Base-by-base conservation (phyloP, 805 yeast species). In the Geotrichum ghanense region DNA sequence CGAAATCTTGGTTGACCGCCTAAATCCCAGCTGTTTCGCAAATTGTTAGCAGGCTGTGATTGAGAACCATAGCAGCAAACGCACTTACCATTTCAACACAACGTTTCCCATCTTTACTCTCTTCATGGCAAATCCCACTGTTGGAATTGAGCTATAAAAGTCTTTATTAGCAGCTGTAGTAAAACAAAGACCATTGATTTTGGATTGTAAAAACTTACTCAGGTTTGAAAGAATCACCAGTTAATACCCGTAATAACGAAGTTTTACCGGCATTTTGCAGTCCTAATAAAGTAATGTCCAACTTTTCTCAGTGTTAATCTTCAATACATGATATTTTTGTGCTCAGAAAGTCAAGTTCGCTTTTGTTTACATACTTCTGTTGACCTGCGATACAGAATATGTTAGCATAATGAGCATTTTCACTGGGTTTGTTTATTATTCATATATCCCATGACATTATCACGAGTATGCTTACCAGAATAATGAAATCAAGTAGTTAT, bases 241-340 rank as follows among this genome's bases (percentile, higher is more conserved):
- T 54, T 23, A 63, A 52, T 17, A 59, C 66, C 20, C 53, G 53
- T 34, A 64, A 47, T n/a, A 64, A 49, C 17, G 66, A 60, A 5
- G 68, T 63, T 45, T 64, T 64, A 16, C 68, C 68, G 12, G 68
- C 68, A 52, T 65, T 65, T 47, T 64, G 68, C 7, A 64, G 58
- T 3, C 68, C 68, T 16, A 64, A 49, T 7, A 64, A 48, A 2
- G 67, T 61, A 24, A 64, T 54, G 44, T 65, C 67, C 50, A 65
- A 56, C 63, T 63, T 45, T 10, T 43, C 37, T 19, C 46, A 42
- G 46, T 31, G 44, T 25, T 17, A 39, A 19, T 22, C 3, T 26
- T 17, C 19, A 37, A 16, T 20, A 5, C 42, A 16, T 12, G 26
- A 17, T 24, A 20, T 37, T 23, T n/a, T 34, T 22, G 22, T 10